Base-by-base conservation (phyloP, 2,329 filamentous ascomycete species). In the Botrytis fabae region DNA sequence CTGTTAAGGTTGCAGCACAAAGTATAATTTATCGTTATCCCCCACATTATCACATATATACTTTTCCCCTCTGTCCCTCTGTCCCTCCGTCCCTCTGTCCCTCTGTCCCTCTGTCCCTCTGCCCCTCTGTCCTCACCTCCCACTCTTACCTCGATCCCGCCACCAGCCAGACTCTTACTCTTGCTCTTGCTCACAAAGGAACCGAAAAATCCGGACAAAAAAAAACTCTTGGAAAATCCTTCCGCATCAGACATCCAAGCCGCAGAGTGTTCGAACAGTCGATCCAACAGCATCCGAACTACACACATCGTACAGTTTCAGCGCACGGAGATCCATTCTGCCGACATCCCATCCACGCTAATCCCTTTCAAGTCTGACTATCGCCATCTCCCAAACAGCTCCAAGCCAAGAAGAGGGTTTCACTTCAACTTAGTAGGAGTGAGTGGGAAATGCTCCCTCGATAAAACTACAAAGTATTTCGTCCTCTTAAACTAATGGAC, bases 381-480 rank as follows among this genome's bases (percentile, higher is more conserved):
- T 40, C 14, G 4, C 28, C 54, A 35, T 68, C 48, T 68, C 38
- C 38, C 57, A 57, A 68, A 68, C 65, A 68, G 35, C 25, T 68
- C 48, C 48, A 38, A 57, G 65, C 48, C 48, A 68, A 68, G 48
- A 40, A 57, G 61, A 57, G 40, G 35, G 69, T 70, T 70, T 64
- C 69, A 70, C 54, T 38, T 64, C 42, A 54, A 40, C 32, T 68
- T 22, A 40, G 48, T 44, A 40, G 32, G 32, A 32, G 68, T 62
- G 20, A 32, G 54, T 70, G 68, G 68, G 64, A 54, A 54, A 28
- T 54, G 46, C 18, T 14, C 46, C 64, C 35, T 42, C 64, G 59
- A 54, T n/a, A 57, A n/a, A 40, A 25, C 48, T 32, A 32, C 35
- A 25, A 42, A 68, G 8, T 46, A 57, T 54, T 46, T 48, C 12